Evolutionary conservation across 306 rosid genomes (phyloP).

Genomic region (Notholithocarpus densiflorus): DNA sequence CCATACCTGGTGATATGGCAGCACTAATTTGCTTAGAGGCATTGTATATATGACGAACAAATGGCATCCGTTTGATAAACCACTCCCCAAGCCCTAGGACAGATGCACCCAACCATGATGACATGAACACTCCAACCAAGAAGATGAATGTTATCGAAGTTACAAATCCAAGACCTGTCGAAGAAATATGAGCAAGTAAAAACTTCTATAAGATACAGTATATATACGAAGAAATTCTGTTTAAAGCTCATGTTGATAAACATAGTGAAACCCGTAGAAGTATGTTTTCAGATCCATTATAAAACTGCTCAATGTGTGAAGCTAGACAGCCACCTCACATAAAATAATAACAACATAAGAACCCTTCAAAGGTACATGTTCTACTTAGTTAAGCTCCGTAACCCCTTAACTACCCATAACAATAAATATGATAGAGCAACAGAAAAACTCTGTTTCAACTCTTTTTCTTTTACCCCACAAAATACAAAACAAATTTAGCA

Average conservation of each 20-base stretch:
- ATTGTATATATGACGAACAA: slow-evolving; percentile 83
- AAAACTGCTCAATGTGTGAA: neutral
- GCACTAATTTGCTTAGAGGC: slow-evolving; percentile 95
- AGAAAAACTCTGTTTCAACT: neutral
- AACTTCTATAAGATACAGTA: neutral
- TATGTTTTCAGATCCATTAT: neutral
- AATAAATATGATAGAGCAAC: neutral
- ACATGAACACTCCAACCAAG: slow-evolving; percentile 91
- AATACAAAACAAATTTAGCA: neutral
- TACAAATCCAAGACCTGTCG: slow-evolving; percentile 80
- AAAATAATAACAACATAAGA: neutral
- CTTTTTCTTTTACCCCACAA: neutral
- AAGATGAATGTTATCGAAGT: slow-evolving; percentile 87
- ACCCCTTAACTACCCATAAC: neutral
- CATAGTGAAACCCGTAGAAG: neutral
- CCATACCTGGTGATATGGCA: slow-evolving; percentile 88
- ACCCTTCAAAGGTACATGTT: neutral
- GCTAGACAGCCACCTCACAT: neutral
- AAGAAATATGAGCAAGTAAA: slow-evolving; percentile 21
- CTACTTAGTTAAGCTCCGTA: neutral
- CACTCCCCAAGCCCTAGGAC: slow-evolving; percentile 90
- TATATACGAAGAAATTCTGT: too few relatives aligned
- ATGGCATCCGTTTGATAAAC: slow-evolving; percentile 91
- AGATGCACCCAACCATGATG: slow-evolving; percentile 96
- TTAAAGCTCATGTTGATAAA: neutral